Conservation (phyloP, 176 grass and related monocot species). For the Lolium rigidum region DNA sequence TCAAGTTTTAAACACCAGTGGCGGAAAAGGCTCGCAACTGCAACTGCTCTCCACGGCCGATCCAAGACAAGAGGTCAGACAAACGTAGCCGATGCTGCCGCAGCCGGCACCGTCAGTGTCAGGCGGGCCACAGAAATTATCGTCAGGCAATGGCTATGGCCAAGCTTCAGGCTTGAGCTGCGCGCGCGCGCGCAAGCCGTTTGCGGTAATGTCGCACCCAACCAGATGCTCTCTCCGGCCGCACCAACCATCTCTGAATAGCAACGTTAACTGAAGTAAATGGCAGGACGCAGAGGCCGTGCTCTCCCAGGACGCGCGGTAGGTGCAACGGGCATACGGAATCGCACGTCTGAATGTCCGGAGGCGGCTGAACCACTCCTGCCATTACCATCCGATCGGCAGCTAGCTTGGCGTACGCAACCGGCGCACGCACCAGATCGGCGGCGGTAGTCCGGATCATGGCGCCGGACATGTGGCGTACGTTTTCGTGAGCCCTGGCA, state of each 20-base stretch:
- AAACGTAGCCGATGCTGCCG: neutral
- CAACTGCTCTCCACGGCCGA: neutral
- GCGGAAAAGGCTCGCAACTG: neutral
- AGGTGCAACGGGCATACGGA: slow-evolving; percentile 24
- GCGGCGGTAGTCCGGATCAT: neutral
- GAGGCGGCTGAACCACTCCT: neutral
- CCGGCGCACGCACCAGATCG: neutral
- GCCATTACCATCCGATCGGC: neutral
- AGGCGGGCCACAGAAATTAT: neutral
- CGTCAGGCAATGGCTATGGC: too few species aligned
- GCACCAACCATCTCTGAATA: neutral
- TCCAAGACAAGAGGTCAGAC: neutral
- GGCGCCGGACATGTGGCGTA: neutral
- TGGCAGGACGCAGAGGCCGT: neutral
- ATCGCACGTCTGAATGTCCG: neutral
- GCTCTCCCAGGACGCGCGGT: neutral
- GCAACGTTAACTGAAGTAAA: neutral
- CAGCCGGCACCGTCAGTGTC: neutral
- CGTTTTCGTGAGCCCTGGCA: neutral
- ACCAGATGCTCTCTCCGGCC: neutral
- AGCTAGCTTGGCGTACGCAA: neutral
- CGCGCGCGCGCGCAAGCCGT: neutral
- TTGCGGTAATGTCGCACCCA: neutral
- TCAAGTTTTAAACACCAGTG: neutral
- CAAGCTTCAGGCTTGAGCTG: neutral